Evolutionary conservation across 1,139 yeast species (phyloP).

Genomic region (Kazachstania sp.): DNA sequence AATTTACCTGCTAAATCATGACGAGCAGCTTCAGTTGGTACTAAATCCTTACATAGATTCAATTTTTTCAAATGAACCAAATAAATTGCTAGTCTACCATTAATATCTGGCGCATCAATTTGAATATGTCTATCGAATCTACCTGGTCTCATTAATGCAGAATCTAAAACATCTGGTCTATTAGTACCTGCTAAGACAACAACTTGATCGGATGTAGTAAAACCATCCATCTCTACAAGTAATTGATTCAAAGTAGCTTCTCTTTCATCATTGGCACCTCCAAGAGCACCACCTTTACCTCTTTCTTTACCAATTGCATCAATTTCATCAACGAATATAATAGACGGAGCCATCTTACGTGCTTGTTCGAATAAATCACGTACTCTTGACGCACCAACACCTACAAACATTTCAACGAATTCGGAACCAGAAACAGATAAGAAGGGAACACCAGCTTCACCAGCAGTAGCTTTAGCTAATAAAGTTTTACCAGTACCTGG

Average conservation of each 20-base stretch:
- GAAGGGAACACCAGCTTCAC: slow-evolving; percentile 97
- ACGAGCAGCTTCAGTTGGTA: slow-evolving; percentile 24
- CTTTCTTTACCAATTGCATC: slow-evolving; percentile 97
- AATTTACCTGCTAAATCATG: slow-evolving; percentile 69
- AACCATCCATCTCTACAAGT: slow-evolving; percentile 97
- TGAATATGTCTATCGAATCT: slow-evolving; percentile 91
- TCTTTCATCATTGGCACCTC: slow-evolving; percentile 91
- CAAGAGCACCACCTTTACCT: slow-evolving; percentile 66
- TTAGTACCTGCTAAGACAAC: slow-evolving; percentile 97
- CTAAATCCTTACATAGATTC: slow-evolving; percentile 34
- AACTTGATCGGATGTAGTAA: slow-evolving; percentile 80
- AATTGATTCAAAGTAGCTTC: slow-evolving; percentile 93
- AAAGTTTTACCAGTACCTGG: slow-evolving; percentile 99
- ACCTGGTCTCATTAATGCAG: slow-evolving; percentile 92
- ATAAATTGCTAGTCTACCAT: slow-evolving; percentile 88
- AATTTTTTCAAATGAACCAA: slow-evolving; percentile 72
- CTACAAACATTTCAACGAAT: no score
- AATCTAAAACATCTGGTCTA: slow-evolving; percentile 86
- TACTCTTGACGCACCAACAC: no score
- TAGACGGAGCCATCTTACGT: slow-evolving; percentile 85
- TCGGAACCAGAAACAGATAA: slow-evolving; percentile 88
- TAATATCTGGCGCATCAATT: slow-evolving; percentile 86
- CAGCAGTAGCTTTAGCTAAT: slow-evolving; percentile 97
- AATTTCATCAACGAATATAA: slow-evolving; percentile 91
- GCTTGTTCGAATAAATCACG: slow-evolving; percentile 92